Evolutionary conservation across 139 green algal genomes (phyloP).

Genomic region (Volvox africanus): DNA sequence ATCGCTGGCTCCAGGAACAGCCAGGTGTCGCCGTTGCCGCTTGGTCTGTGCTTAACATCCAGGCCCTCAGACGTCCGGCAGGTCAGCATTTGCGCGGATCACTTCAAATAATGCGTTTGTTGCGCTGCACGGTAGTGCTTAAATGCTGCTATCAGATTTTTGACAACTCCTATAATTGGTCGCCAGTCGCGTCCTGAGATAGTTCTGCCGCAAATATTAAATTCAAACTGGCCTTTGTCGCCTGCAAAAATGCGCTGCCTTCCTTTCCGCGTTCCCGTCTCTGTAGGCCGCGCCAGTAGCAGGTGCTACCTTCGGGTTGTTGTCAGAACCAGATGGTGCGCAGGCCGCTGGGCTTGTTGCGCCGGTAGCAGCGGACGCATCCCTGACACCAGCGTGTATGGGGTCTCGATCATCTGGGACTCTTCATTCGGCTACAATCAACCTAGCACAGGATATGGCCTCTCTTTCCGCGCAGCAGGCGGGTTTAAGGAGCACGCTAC

Average conservation of each 20-base stretch:
- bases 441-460: slow-evolving; percentile 31
- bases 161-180: no score
- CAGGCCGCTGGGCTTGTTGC: no score
- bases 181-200: no score
- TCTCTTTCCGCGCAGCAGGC: slow-evolving; percentile 25
- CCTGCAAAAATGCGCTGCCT: not conserved
- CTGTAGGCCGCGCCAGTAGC: not conserved
- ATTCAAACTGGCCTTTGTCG: no score
- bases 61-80: not conserved
- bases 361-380: no score
- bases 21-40: not conserved
- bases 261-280: not conserved
- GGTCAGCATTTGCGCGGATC: not conserved
- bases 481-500: slow-evolving; percentile 18
- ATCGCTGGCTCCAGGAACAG: no score
- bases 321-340: not conserved
- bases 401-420: no score
- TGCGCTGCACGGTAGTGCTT: no score
- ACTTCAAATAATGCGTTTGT: no score
- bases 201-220: no score
- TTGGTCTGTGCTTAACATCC: not conserved
- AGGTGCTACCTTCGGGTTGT: not conserved
- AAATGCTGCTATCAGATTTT: no score
- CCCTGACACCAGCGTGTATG: no score
- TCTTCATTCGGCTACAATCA: not conserved